Evolutionary conservation across 2,329 filamentous ascomycete genomes (phyloP).

Genomic region (Arthroderma sp.): DNA sequence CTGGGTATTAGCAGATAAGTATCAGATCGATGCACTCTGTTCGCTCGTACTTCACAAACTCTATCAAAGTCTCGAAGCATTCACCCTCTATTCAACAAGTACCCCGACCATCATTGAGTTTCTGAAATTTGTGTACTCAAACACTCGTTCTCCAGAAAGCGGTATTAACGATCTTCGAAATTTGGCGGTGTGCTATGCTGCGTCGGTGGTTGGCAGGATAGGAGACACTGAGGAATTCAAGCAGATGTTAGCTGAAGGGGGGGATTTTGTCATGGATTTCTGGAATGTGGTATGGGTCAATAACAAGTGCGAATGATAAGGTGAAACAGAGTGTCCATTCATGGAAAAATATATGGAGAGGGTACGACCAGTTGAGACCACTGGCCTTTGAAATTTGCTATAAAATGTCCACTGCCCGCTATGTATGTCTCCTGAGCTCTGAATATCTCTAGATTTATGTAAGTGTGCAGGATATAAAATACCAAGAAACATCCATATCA

Average conservation of each 20-base stretch:
- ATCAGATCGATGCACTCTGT: constrained; percentile 23
- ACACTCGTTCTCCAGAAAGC: not conserved
- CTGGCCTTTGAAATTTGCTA: too few relatives aligned
- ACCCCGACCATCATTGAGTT: not conserved
- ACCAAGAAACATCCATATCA: too few relatives aligned
- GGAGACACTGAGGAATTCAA: not conserved
- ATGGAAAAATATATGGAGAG: too few relatives aligned
- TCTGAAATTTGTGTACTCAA: not conserved
- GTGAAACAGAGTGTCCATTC: too few relatives aligned
- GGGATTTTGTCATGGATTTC: constrained; percentile 2
- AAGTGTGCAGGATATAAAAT: too few relatives aligned
- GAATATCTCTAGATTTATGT: too few relatives aligned
- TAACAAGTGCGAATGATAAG: not conserved
- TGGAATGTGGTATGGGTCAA: not conserved
- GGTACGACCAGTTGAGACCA: too few relatives aligned
- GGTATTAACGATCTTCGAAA: not conserved
- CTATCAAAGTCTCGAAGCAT: constrained; percentile 18
- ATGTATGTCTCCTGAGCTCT: too few relatives aligned
- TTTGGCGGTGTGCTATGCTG: not conserved
- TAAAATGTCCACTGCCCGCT: too few relatives aligned
- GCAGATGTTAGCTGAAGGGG: not conserved
- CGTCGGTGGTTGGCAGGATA: not conserved
- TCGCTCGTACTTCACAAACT: constrained; percentile 22
- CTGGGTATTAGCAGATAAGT: constrained; percentile 30
- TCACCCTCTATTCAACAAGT: constrained; percentile 15